Evolutionary conservation across 2,329 filamentous ascomycete genomes (phyloP).

Genomic region (Ceratocystis diversiconidia): DNA sequence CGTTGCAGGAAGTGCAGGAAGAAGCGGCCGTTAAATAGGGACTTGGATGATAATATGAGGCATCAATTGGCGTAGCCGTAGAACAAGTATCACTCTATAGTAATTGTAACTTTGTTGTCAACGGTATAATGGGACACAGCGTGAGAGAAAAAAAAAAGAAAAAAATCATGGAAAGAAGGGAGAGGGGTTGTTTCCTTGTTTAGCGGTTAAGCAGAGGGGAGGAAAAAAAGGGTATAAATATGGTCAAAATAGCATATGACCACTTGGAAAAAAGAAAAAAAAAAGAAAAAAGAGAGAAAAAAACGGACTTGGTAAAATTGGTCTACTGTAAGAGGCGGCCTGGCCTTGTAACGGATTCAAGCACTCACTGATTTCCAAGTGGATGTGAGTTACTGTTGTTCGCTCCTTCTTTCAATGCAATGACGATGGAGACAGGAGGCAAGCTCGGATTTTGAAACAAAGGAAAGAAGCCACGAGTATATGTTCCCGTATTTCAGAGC

Average conservation of each 20-base stretch:
- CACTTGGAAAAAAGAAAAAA: neutral
- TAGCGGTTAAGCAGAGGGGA: neutral
- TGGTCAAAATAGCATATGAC: neutral
- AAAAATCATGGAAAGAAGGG: neutral
- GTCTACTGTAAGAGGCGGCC: neutral
- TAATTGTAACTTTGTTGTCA: neutral
- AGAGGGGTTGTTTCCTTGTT: conserved; percentile 1
- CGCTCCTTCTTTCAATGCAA: neutral
- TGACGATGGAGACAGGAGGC: neutral
- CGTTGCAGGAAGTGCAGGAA: neutral
- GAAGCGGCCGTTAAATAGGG: neutral
- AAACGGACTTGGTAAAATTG: neutral
- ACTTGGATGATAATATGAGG: neutral
- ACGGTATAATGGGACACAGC: neutral
- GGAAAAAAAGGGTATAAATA: neutral
- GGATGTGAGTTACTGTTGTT: too few relatives aligned
- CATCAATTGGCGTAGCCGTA: neutral
- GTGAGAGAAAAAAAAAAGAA: neutral
- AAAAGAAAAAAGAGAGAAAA: neutral
- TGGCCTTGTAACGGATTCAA: neutral
- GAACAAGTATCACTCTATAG: neutral
- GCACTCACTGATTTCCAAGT: neutral
- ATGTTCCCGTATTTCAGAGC: neutral
- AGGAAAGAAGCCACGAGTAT: neutral
- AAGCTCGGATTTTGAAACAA: conserved; percentile 1